Evolutionary conservation across 305 asterid genomes (phyloP).

Genomic region (Fraxinus dipetala): DNA sequence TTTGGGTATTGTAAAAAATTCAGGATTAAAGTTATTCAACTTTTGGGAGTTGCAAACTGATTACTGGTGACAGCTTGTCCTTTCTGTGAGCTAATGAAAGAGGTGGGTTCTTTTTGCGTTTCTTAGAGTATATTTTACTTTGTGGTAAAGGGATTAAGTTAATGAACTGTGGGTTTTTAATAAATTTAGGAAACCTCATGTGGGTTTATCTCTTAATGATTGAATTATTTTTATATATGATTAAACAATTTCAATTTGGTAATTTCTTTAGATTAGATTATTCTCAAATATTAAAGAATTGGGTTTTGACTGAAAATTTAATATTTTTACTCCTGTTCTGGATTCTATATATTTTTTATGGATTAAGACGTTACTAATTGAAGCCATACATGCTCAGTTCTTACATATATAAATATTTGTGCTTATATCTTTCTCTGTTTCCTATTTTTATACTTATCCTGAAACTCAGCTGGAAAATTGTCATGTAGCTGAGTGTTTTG

Average conservation of each 20-base stretch:
- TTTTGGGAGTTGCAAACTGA: slow-evolving; percentile 23
- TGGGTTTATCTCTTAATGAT: slow-evolving; percentile 64
- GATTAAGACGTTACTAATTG: slow-evolving; percentile 46
- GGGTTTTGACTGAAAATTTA: slow-evolving; percentile 47
- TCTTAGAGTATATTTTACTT: slow-evolving; percentile 19
- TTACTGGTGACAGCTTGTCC: slow-evolving; percentile 17
- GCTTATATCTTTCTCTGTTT: slow-evolving; percentile 10
- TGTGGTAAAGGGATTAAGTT: neutral
- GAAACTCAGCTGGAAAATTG: slow-evolving; percentile 22
- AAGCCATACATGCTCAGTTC: slow-evolving; percentile 22
- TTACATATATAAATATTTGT: slow-evolving; percentile 15
- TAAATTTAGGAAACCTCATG: slow-evolving; percentile 37
- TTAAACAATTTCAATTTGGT: slow-evolving; percentile 48
- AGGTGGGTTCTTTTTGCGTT: slow-evolving; percentile 41
- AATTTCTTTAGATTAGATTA: slow-evolving; percentile 28
- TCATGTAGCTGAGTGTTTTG: slow-evolving; percentile 22
- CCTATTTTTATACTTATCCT: slow-evolving; percentile 5
- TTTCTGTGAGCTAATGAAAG: slow-evolving; percentile 25
- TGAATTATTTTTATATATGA: slow-evolving; percentile 28
- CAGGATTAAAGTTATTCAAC: slow-evolving; percentile 21
- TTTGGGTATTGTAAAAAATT: slow-evolving; percentile 21
- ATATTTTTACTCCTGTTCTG: slow-evolving; percentile 35
- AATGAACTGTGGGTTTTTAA: slow-evolving; percentile 27
- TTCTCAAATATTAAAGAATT: slow-evolving; percentile 37
- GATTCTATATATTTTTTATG: slow-evolving; percentile 26